phyloP scores from a whole-genome alignment of 352 stramenopile genomes.

The Phytophthora capsici region DNA sequence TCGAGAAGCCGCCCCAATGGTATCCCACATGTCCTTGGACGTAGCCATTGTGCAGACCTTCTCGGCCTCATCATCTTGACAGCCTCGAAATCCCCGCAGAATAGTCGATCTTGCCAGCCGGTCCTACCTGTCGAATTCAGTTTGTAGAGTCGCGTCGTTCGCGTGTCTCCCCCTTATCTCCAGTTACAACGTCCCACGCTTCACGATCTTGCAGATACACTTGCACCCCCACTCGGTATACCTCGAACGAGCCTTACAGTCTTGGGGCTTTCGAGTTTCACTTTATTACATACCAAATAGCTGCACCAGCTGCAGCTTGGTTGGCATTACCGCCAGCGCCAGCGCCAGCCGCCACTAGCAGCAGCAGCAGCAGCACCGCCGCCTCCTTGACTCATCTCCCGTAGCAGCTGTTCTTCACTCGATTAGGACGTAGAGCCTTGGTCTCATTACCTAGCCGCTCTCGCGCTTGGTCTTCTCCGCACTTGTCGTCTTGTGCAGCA shows the following conservation, averaged over 20 bases:
- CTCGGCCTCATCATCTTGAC: background rate
- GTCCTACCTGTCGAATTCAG: background rate
- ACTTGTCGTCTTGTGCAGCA: too few species aligned
- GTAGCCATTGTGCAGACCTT: background rate
- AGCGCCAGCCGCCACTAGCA: too few species aligned
- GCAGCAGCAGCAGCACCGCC: too few species aligned
- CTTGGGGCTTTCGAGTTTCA: background rate
- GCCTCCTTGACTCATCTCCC: too few species aligned
- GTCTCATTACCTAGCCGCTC: too few species aligned
- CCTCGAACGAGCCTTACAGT: conserved; percentile 11
- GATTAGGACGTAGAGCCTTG: too few species aligned
- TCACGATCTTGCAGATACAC: conserved; percentile 9
- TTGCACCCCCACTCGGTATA: conserved; percentile 11
- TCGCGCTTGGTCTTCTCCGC: too few species aligned
- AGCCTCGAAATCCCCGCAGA: background rate
- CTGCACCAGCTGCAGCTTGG: too few species aligned
- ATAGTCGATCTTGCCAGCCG: conserved; percentile 1
- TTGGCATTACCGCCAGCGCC: too few species aligned
- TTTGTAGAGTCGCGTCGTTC: background rate
- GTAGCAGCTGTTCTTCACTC: too few species aligned
- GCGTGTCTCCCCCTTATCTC: background rate
- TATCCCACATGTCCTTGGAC: background rate
- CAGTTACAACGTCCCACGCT: background rate
- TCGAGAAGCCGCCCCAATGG: background rate
- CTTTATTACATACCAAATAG: too few species aligned